Percentiles rank a stretch among this genome's conserved stretches.
Conservation (phyloP, 345 rosid species). For the Lumnitzera racemosa region DNA sequence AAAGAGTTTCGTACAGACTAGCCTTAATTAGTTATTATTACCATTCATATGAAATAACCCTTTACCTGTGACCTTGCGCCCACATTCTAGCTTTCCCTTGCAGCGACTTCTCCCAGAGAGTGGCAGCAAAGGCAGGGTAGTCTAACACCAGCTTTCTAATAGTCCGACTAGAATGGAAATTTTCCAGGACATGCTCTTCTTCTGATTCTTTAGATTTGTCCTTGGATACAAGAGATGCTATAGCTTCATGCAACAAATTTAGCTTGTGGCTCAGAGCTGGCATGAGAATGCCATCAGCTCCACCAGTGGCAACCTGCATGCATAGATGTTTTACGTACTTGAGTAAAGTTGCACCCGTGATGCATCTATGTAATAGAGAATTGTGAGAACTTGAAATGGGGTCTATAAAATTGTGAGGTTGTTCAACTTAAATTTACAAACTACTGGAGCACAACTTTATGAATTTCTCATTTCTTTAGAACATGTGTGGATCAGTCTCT, state of each 20-base stretch:
- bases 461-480: too few relatives aligned
- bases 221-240: slow-evolving; percentile 56
- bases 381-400: too few relatives aligned
- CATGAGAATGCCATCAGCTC: slow-evolving; percentile 51
- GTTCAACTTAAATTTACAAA: too few relatives aligned
- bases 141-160: slow-evolving; percentile 71
- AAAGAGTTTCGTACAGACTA: too few relatives aligned
- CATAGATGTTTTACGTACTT: too few relatives aligned
- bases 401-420: too few relatives aligned
- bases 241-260: slow-evolving; percentile 47
- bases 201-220: slow-evolving; percentile 47
- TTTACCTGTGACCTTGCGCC: slow-evolving; percentile 91
- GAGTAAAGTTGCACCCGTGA: too few relatives aligned
- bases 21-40: background rate
- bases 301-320: slow-evolving; percentile 68
- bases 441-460: too few relatives aligned
- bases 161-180: slow-evolving; percentile 77
- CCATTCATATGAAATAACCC: background rate
- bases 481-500: too few relatives aligned
- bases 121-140: slow-evolving; percentile 56
- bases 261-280: slow-evolving; percentile 53
- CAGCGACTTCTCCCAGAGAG: slow-evolving; percentile 68
- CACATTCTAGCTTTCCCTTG: slow-evolving; percentile 52
- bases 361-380: too few relatives aligned
- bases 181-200: slow-evolving; percentile 63